These are phyloP conservation scores for Nothophaeocryptopus gaeumannii DNA, from an alignment of 2,329 filamentous ascomycete species.

Conservation along the genomic window DNA sequence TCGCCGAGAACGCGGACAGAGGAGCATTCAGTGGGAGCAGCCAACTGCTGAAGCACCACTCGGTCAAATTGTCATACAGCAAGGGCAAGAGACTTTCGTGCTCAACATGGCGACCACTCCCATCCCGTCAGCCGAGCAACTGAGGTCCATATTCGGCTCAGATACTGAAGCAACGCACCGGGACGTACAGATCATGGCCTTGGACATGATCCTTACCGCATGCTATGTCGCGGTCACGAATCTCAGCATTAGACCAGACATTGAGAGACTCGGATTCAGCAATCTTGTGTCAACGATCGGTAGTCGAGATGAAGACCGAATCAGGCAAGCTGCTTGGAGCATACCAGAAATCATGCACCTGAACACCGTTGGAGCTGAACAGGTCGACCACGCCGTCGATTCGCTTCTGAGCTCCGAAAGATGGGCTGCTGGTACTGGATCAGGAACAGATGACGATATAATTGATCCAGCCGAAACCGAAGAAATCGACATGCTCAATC, in stretches of 20 bases:
- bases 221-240: not conserved
- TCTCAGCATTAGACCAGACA: not conserved
- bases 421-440: conserved; percentile 9
- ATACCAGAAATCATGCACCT: conserved; percentile 11
- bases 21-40: conserved; percentile 3
- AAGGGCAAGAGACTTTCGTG: conserved; percentile 12
- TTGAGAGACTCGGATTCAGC: conserved; percentile 6
- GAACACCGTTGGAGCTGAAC: conserved; percentile 4
- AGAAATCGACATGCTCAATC: conserved; percentile 18
- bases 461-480: conserved; percentile 28
- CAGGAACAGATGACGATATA: conserved; percentile 12
- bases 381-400: conserved; percentile 18
- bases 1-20: conserved; percentile 12
- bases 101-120: conserved; percentile 16
- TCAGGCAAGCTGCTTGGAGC: conserved; percentile 5
- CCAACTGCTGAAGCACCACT: conserved; percentile 16
- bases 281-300: conserved; percentile 6
- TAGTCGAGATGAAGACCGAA: conserved; percentile 3
- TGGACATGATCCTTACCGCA: conserved; percentile 7
- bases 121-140: conserved; percentile 9
- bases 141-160: conserved; percentile 10
- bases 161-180: conserved; percentile 4
- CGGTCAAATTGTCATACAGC: conserved; percentile 13
- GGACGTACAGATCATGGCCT: conserved; percentile 7
- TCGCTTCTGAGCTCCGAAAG: conserved; percentile 14